Base-by-base conservation (phyloP, 2,329 filamentous ascomycete species). In the Zymoseptoria pseudotritici region DNA sequence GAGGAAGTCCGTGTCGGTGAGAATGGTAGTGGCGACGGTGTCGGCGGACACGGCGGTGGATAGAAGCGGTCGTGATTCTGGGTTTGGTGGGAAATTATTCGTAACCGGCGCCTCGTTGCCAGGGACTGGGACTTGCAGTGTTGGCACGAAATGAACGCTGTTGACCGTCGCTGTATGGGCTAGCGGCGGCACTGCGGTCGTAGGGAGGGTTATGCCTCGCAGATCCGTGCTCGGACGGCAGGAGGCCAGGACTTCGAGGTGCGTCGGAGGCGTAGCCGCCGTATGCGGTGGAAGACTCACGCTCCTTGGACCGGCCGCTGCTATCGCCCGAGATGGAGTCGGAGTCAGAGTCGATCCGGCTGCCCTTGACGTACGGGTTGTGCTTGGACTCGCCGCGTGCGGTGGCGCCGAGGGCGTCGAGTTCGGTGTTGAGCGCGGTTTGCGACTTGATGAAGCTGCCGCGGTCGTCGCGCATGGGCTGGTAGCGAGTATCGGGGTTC, bases 381-480 rank as follows among this genome's bases (percentile, higher is more conserved):
- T 76, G 73, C 71, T 80, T 80, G 62, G 76, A 73, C 72, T 96
- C 91, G 60, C 91, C 91, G 71, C 92, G 87, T 36, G 92, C 92
- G 4, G 91, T 96, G 17, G 89, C 90, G 65, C 90, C 92, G 59
- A 97, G 79, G 8, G 92, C 92, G 73, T 97, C 91, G 55, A 97
- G 82, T 76, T 97, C 92, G 7, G 91, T 96, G 4, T 88, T 90
- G 17, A 96, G 80, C 70, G 93, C 87, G 4, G 89, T 89, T 74
- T 94, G 89, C 13, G 91, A 96, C 80, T 97, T 97, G 86, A 97
- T 96, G 78, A 97, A 97, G 9, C 92, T 97, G 56, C 90, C 91
- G 69, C 93, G 88, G 75, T 97, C 93, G 70, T 97, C 93, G 58
- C 89, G 88, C 92, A 97, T 97, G 69, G 91, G 91, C 76, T 96